Evolutionary conservation across 2,329 filamentous ascomycete genomes (phyloP).

Genomic region (Apiospora rasikravindrae): DNA sequence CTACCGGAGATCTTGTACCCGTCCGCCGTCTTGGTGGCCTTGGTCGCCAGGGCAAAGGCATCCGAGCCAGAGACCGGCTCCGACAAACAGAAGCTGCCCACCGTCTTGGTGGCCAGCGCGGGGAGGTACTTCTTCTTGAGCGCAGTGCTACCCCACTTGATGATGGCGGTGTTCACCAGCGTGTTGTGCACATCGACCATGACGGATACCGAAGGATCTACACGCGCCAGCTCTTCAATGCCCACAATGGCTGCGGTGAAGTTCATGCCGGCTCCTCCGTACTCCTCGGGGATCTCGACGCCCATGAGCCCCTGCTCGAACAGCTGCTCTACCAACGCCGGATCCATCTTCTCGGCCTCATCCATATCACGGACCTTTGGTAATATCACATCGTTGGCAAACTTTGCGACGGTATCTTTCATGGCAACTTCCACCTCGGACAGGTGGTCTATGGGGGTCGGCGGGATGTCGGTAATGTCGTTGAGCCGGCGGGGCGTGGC

Average conservation of each 20-base stretch:
- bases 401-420: slow-evolving; percentile 88
- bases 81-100: slow-evolving; percentile 91
- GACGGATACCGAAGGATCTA: slow-evolving; percentile 94
- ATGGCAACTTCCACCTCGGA: slow-evolving; percentile 90
- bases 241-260: slow-evolving; percentile 95
- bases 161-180: slow-evolving; percentile 88
- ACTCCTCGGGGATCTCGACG: slow-evolving; percentile 96
- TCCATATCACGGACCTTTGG: slow-evolving; percentile 98
- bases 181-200: slow-evolving; percentile 98
- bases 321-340: slow-evolving; percentile 82
- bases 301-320: slow-evolving; percentile 99
- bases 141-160: slow-evolving; percentile 81
- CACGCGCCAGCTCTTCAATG: slow-evolving; percentile 93
- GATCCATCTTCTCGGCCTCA: slow-evolving; percentile 93
- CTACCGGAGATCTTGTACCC: slow-evolving; percentile 88
- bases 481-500: slow-evolving; percentile 61
- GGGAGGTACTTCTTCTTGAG: slow-evolving; percentile 88
- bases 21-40: slow-evolving; percentile 79
- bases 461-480: slow-evolving; percentile 78
- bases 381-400: slow-evolving; percentile 85
- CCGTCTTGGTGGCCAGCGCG: slow-evolving; percentile 85
- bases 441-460: slow-evolving; percentile 91
- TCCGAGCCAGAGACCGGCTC: slow-evolving; percentile 94
- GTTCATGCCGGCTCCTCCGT: slow-evolving; percentile 96
- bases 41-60: slow-evolving; percentile 92